Percentiles rank a stretch among this genome's conserved stretches.
Evolutionary conservation across 345 rosid species (phyloP).

Genomic region (Populus tremula): DNA sequence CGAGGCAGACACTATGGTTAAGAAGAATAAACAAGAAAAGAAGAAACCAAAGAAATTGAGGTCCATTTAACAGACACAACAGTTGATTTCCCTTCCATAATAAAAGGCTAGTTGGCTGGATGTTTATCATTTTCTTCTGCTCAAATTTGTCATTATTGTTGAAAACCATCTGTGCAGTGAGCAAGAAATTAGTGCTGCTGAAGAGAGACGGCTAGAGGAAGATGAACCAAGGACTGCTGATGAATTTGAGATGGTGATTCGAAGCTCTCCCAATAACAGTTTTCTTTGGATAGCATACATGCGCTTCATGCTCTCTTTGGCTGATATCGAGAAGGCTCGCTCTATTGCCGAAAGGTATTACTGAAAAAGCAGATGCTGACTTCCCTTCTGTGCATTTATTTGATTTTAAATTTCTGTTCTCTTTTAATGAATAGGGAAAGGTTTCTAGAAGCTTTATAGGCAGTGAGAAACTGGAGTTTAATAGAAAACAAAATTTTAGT

Average conservation of each 20-base stretch:
- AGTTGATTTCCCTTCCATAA: not conserved
- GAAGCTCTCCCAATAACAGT: constrained; percentile 93
- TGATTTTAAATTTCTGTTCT: not conserved
- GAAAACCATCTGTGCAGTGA: constrained; percentile 50
- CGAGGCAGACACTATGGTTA: constrained; percentile 35
- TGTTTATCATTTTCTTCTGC: not conserved
- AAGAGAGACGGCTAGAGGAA: constrained; percentile 76
- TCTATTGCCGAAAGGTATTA: constrained; percentile 84
- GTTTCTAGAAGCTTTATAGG: not conserved
- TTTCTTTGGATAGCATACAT: constrained; percentile 90
- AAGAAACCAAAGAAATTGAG: constrained; percentile 74
- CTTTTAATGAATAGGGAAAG: not conserved
- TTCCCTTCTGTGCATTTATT: not conserved
- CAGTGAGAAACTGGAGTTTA: not conserved
- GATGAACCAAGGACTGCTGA: constrained; percentile 79
- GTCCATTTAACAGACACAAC: constrained; percentile 25
- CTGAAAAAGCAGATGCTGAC: not conserved
- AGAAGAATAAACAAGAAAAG: constrained; percentile 48
- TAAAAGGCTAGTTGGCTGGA: not conserved
- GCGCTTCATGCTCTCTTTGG: constrained; percentile 76
- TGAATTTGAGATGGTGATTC: constrained; percentile 85
- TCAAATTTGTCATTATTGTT: not conserved
- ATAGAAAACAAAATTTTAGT: not conserved
- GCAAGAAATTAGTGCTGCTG: constrained; percentile 80
- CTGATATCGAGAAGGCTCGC: constrained; percentile 87